Evolutionary conservation across 2,329 filamentous ascomycete genomes (phyloP).

Genomic region (Penicillium sp.): DNA sequence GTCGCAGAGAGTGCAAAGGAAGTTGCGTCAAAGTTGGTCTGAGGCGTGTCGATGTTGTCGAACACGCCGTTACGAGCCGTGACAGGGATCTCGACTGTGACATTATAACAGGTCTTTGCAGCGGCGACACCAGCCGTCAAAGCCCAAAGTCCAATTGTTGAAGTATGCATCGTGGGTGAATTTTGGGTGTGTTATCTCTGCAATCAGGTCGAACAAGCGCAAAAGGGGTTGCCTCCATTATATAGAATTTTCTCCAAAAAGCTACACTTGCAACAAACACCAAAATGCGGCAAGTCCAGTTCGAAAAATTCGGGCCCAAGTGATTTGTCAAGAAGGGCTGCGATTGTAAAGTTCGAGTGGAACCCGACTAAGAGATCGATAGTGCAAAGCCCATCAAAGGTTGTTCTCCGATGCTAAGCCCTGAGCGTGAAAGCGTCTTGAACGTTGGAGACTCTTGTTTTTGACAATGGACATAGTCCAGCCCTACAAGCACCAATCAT

Average conservation of each 20-base stretch:
- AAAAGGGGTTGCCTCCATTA: neutral
- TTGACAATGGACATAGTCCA: neutral
- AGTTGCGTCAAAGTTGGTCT: conserved; percentile 17
- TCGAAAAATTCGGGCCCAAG: neutral
- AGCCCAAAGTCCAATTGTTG: conserved; percentile 5
- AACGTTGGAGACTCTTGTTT: neutral
- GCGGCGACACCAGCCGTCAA: neutral
- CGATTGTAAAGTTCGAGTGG: neutral
- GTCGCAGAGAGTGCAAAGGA: conserved; percentile 10
- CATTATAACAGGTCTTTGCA: conserved; percentile 11
- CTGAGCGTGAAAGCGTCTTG: neutral
- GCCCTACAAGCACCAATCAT: neutral
- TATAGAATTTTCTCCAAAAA: neutral
- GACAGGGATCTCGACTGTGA: conserved; percentile 5
- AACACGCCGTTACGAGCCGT: conserved; percentile 12
- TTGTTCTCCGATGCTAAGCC: neutral
- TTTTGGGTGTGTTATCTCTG: neutral
- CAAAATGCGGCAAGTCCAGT: neutral
- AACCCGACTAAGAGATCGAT: conserved; percentile 4
- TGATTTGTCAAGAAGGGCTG: conserved; percentile 5
- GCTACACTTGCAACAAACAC: neutral
- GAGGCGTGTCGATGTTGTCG: conserved; percentile 11
- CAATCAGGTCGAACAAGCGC: neutral
- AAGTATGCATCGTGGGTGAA: neutral
- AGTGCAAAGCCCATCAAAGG: neutral